phyloP scores from a whole-genome alignment of 106 monocot genomes.

The Gastrodia elata region DNA sequence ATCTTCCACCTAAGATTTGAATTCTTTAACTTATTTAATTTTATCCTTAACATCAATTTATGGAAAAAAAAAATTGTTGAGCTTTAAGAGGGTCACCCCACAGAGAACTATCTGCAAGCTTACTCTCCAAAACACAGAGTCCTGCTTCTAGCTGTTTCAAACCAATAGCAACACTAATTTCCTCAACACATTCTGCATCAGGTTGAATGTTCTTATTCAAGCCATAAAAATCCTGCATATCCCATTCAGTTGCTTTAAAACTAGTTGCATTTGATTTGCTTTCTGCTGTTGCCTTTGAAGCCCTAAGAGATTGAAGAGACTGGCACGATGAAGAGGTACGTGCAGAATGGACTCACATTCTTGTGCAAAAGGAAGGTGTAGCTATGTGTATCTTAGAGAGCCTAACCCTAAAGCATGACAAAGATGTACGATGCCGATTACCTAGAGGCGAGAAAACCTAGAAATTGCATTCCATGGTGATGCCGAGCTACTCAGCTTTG shows the following conservation, averaged over 20 bases:
- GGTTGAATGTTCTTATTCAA: slow-evolving; percentile 85
- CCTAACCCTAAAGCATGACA: not conserved
- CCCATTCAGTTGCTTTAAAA: too few species aligned
- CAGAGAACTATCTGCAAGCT: slow-evolving; percentile 74
- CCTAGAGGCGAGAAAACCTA: too few species aligned
- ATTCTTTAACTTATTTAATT: not conserved
- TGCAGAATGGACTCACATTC: not conserved
- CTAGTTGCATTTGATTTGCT: too few species aligned
- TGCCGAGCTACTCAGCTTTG: too few species aligned
- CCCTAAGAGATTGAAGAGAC: not conserved
- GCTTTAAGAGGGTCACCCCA: slow-evolving; percentile 91
- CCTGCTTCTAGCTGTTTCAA: slow-evolving; percentile 70
- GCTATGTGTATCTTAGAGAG: not conserved
- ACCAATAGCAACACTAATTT: slow-evolving; percentile 67
- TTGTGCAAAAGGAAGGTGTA: not conserved
- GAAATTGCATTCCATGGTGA: slow-evolving; percentile 1
- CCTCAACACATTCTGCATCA: slow-evolving; percentile 51
- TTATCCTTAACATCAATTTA: slow-evolving; percentile 1
- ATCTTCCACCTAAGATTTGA: slow-evolving; percentile 39
- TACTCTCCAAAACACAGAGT: slow-evolving; percentile 53
- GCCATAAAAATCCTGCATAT: slow-evolving; percentile 93
- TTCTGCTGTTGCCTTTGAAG: too few species aligned
- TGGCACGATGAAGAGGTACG: not conserved
- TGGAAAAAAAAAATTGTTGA: slow-evolving; percentile 48
- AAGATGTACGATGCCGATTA: not conserved